Base-by-base conservation (phyloP, 176 grass and related monocot genomes). In the Olyra latifolia region DNA sequence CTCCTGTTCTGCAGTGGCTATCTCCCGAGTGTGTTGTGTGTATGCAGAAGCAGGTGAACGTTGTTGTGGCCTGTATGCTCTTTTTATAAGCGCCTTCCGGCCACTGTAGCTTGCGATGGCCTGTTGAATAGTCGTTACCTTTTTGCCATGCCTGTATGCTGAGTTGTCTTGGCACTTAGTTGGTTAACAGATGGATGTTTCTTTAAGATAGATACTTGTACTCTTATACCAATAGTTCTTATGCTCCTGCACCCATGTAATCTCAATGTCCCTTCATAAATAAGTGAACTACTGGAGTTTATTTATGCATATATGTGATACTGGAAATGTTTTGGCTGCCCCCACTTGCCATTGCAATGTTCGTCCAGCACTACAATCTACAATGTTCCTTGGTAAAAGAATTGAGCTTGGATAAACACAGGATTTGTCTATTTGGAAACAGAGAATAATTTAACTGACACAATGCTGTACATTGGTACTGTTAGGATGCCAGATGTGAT, bases 121-220 rank as follows among this genome's bases (percentile, higher is more conserved):
- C n/a, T n/a, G n/a, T n/a, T n/a, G n/a, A n/a, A n/a, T n/a, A n/a
- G n/a, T n/a, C n/a, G n/a, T n/a, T n/a, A n/a, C n/a, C n/a, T n/a
- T n/a, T n/a, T n/a, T n/a, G n/a, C n/a, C n/a, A n/a, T n/a, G n/a
- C n/a, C n/a, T n/a, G n/a, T n/a, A 71, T 22, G 46, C 71, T 58
- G 46, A 32, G 45, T 81, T 80, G 45, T 89, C 55, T 76, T 35
- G 25, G 61, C 76, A 50, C 54, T 27, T n/a, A n/a, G n/a, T n/a
- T 62, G 29, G 50, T 81, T 71, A 71, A 54, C 54, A 64, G 15
- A 68, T 75, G 66, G 15, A 40, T 23, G n/a, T 61, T 75, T 66
- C 0, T 63, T 69, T 30, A 70, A 76, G 56, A 77, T 70, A 20
- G 54, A 46, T 62, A 63, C 70, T 43, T 8, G 24, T 76, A 24